Conservation (phyloP, 257 asterid genomes). For the Solanum stenotomum region DNA sequence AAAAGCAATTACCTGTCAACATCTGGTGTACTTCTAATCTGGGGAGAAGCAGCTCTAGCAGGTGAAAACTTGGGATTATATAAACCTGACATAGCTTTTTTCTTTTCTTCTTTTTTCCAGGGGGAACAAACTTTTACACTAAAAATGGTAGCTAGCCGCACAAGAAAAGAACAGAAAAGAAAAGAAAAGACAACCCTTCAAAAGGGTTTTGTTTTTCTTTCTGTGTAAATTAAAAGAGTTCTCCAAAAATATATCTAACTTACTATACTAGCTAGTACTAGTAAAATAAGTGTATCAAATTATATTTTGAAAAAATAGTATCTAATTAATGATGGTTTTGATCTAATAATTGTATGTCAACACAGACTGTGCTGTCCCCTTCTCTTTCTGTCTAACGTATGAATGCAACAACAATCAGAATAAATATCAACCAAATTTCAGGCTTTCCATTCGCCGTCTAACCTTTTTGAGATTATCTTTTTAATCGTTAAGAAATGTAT, state of each 20-base stretch:
- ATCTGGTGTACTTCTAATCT: slow-evolving; percentile 61
- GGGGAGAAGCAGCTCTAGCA: slow-evolving; percentile 86
- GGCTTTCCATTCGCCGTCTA: not conserved
- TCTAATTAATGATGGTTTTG: not conserved
- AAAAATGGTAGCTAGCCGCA: slow-evolving; percentile 4
- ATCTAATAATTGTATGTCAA: not conserved
- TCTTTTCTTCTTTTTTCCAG: not conserved
- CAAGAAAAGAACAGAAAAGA: not conserved
- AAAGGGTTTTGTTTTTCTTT: slow-evolving; percentile 8
- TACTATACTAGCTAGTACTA: not conserved
- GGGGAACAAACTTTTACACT: not conserved
- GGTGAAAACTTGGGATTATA: slow-evolving; percentile 82
- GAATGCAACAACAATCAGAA: not conserved
- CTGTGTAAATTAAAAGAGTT: not conserved
- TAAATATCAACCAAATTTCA: not conserved
- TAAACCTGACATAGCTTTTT: slow-evolving; percentile 51
- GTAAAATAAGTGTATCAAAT: not conserved
- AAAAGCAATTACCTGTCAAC: slow-evolving; percentile 45
- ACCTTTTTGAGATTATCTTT: not conserved
- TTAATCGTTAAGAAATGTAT: too few species aligned
- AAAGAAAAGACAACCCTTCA: not conserved
- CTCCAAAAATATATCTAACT: too few species aligned
- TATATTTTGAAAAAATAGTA: not conserved
- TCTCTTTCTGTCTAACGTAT: not conserved
- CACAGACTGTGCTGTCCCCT: not conserved